Percentiles rank a stretch among this genome's conserved stretches.
These are phyloP conservation scores for rapeseed (Brassica napus) DNA, from an alignment of 345 rosid genomes.

Conservation along the genomic window Da-Ae NC_063452.1:12948001-12948500, in stretches of 20 bases:
- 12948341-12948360: constrained; percentile 7
- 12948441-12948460: constrained; percentile 59
- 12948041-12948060: constrained; percentile 3
- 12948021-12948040: constrained; percentile 8
- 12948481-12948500: constrained; percentile 58
- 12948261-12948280: not conserved
- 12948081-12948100: constrained; percentile 50
- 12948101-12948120: constrained; percentile 53
- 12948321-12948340: not conserved
- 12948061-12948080: constrained; percentile 6
- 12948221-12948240: constrained; percentile 3
- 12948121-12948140: not conserved
- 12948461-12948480: constrained; percentile 59
- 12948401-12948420: constrained; percentile 66
- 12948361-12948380: not conserved
- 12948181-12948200: constrained; percentile 14
- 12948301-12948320: not conserved
- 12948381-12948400: constrained; percentile 19
- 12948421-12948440: constrained; percentile 70
- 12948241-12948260: not conserved
- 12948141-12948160: not conserved
- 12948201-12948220: not conserved
- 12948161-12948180: not conserved
- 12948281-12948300: constrained; percentile 9
- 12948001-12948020: constrained; percentile 6